Conservation (phyloP, 202 grass and related monocot genomes). For the Saccharum hybrid region DNA sequence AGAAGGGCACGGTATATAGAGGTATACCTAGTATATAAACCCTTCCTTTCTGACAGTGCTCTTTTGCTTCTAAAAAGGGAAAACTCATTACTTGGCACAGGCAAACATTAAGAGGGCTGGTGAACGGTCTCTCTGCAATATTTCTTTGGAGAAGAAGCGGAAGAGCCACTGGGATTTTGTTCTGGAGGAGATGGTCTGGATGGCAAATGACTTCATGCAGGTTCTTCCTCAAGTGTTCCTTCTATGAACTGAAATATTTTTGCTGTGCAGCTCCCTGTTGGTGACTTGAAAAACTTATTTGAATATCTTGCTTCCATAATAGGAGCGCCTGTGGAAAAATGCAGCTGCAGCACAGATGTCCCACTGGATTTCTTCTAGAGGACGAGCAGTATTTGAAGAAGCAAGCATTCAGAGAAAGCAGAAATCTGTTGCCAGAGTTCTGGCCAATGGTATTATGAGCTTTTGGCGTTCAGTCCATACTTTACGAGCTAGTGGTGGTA, state of each 20-base stretch:
- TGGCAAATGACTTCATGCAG: slow-evolving; percentile 99
- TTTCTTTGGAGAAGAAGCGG: slow-evolving; percentile 72
- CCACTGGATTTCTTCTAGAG: slow-evolving; percentile 67
- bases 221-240: slow-evolving; percentile 57
- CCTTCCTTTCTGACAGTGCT: slow-evolving; percentile 43
- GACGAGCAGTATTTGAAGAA: slow-evolving; percentile 74
- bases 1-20: slow-evolving; percentile 77
- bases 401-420: slow-evolving; percentile 62
- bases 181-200: slow-evolving; percentile 96
- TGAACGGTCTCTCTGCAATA: slow-evolving; percentile 64
- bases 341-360: slow-evolving; percentile 68
- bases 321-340: slow-evolving; percentile 93
- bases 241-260: slow-evolving; percentile 34
- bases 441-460: slow-evolving; percentile 63
- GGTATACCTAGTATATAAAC: slow-evolving; percentile 55
- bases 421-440: slow-evolving; percentile 68
- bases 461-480: slow-evolving; percentile 81
- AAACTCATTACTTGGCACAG: slow-evolving; percentile 59
- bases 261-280: slow-evolving; percentile 13
- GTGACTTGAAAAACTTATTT: neutral
- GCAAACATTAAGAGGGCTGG: slow-evolving; percentile 71
- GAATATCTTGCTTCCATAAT: slow-evolving; percentile 39
- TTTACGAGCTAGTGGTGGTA: slow-evolving; percentile 41
- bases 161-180: slow-evolving; percentile 99
- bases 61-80: slow-evolving; percentile 41